These are phyloP conservation scores for Yueomyces sinensis DNA, from an alignment of 805 yeast species.

Conservation along the genomic window DNA sequence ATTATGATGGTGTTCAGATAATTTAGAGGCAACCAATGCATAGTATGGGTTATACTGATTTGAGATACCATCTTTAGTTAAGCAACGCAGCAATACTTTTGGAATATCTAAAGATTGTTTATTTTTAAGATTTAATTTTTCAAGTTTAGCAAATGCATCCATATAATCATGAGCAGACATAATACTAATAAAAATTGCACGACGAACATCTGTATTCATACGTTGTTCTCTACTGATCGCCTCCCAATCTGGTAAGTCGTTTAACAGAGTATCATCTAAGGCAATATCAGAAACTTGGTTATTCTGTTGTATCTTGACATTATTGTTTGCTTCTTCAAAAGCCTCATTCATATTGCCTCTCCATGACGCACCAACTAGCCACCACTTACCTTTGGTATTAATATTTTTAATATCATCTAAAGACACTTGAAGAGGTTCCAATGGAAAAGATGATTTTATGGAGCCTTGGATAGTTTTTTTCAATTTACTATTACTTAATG, in stretches of 20 bases:
- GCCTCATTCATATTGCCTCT: conserved; percentile 41
- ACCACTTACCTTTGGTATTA: conserved; percentile 89
- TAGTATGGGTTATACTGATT: conserved; percentile 82
- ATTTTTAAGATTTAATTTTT: conserved; percentile 64
- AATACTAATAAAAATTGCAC: conserved; percentile 85
- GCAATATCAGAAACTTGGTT: conserved; percentile 18
- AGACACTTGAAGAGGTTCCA: conserved; percentile 74
- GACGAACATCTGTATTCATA: conserved; percentile 90
- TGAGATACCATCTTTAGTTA: conserved; percentile 44
- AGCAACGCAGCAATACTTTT: conserved; percentile 72
- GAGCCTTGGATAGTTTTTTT: conserved; percentile 40
- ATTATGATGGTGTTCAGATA: conserved; percentile 56
- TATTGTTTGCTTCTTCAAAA: conserved; percentile 13
- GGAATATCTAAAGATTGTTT: conserved; percentile 83
- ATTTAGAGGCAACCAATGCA: conserved; percentile 60
- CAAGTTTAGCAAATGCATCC: conserved; percentile 75
- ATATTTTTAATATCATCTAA: conserved; percentile 62
- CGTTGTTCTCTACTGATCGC: conserved; percentile 75
- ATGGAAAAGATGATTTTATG: conserved; percentile 24
- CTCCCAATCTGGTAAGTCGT: conserved; percentile 71
- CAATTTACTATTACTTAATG: conserved; percentile 21
- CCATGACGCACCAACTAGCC: conserved; percentile 99
- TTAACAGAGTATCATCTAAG: conserved; percentile 47
- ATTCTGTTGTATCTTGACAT: conserved; percentile 3
- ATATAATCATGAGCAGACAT: conserved; percentile 91